Evolutionary conservation across 345 rosid species (phyloP), one percentile per base, ranked within the genome.

Genomic region (Ceriops tagal): DNA sequence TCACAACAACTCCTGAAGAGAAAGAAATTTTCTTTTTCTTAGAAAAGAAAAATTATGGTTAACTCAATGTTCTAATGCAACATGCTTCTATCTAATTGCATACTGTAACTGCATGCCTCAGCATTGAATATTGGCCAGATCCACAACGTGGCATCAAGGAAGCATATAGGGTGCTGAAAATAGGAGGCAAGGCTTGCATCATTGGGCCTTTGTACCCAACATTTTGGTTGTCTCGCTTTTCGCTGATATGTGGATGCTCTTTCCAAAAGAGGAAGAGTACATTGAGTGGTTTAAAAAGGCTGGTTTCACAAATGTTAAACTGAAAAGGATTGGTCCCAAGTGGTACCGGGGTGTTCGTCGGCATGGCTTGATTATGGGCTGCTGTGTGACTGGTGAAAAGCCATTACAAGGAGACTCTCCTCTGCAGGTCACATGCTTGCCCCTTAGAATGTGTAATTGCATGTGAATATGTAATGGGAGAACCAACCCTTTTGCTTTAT

Each of bases 71-170:
- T 32, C 11, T 26, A 26, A 4, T 64, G 37, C 28, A 18, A 21
- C 46, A 20, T 53, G 62, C 20, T 21, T 35, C 58, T 51, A 64
- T 21, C 22, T 71, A 21, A 46, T 30, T 6, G 52, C 19, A 37
- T 52, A 6, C 31, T 32, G 11, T 73, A 8, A 20, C 46, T 47
- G 7, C 63, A 62, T 30, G 65, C 20, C 62, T 56, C 73, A 77
- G 83, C 62, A 80, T 80, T 64, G 78, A 73, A 65, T 77, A 77
- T 62, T 80, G 80, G 83, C 78, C 83, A 8, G 83, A 77, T 34
- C 76, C 80, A 43, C 80, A 70, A 59, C 80, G 80, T 18, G 78
- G 80, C 51, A 76, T 80, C 73, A 80, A 55, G 62, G 80, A 77
- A 74, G 80, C 80, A 20, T 77, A 77, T 71, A 73, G 78, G 53